Evolutionary conservation across 148 eudicot species (phyloP), one percentile per base, ranked within the genome.

Genomic region (Camellia lanceoleosa): DNA sequence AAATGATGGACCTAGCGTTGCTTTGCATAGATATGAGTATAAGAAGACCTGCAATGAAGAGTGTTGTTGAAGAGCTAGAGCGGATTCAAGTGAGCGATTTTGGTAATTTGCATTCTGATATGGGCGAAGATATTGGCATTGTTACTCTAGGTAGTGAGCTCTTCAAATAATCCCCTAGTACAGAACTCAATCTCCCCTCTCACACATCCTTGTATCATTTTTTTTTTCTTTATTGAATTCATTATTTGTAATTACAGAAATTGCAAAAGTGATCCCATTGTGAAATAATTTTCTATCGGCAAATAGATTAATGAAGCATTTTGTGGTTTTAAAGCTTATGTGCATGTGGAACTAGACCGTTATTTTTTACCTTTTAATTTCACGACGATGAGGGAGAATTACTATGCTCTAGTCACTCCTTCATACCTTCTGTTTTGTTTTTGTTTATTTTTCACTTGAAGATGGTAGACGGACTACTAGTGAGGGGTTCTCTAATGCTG

Each of bases 121-220:
- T 68, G 3, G 44, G 63, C 44, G 74, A 78, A 55, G 80, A 78
- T 47, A 78, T 68, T 55, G 74, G 66, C 41, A 42, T 67, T 44
- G 80, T 78, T 54, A 69, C 75, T 42, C 65, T 78, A 20, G 80
- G 80, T 13, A 78, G 80, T 69, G 80, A 78, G 72, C 80, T 78
- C 13, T 78, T 78, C 73, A 78, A 56, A 56, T 56, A 78, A 56
- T 4, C 20, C 68, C 42, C 8, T 4, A 2, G 23, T 64, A 64
- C 42, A 0, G 41, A 4, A 15, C 64, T 16, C 19, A 16, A 60
- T 15, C 6, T 64, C 60, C 41, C 60, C 41, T 10, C 10, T 19
- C 42, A 11, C 20, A 73, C 13, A 16, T 44, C 41, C 46, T 51
- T 54, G n/a, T 54, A 12, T 38, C 76, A 73, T 23, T 54, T 5